phyloP scores from a whole-genome alignment of 768 basidiomycete species.

The Sarcodon sp. region DNA sequence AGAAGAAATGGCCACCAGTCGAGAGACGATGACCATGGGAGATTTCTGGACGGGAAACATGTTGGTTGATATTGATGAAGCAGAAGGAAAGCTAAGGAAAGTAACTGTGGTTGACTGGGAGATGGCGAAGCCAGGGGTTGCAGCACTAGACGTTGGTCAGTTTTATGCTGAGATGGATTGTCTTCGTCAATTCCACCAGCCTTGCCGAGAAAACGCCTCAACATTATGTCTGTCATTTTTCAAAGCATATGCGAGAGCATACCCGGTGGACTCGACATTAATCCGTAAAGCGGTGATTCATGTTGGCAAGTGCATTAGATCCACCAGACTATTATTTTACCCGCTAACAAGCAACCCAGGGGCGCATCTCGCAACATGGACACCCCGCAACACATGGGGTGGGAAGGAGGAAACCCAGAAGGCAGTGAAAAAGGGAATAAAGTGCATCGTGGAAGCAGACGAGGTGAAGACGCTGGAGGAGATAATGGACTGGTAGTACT shows the following conservation, averaged over 20 bases:
- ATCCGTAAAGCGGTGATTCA: constrained; percentile 1
- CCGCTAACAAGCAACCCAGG: constrained; percentile 19
- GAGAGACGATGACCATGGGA: constrained; percentile 35
- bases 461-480: too few relatives aligned
- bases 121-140: constrained; percentile 39
- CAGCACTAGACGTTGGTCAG: constrained; percentile 50
- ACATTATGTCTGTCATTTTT: constrained; percentile 32
- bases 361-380: constrained; percentile 38
- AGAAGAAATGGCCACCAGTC: constrained; percentile 17
- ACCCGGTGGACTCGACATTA: constrained; percentile 1
- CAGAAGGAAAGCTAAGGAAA: constrained; percentile 18
- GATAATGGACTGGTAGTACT: too few relatives aligned
- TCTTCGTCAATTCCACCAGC: constrained; percentile 33
- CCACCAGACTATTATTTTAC: too few relatives aligned
- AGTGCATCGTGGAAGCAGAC: constrained; percentile 8
- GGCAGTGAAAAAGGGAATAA: constrained; percentile 37
- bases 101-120: constrained; percentile 58
- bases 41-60: constrained; percentile 71
- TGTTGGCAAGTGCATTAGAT: constrained; percentile 11
- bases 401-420: constrained; percentile 30
- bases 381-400: constrained; percentile 38
- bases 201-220: constrained; percentile 21
- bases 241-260: constrained; percentile 24
- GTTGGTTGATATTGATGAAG: constrained; percentile 25
- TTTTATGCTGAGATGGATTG: constrained; percentile 47